These are phyloP conservation scores for Phaffia tasmanica DNA, from an alignment of 768 basidiomycete species.

Conservation along the genomic window DNA sequence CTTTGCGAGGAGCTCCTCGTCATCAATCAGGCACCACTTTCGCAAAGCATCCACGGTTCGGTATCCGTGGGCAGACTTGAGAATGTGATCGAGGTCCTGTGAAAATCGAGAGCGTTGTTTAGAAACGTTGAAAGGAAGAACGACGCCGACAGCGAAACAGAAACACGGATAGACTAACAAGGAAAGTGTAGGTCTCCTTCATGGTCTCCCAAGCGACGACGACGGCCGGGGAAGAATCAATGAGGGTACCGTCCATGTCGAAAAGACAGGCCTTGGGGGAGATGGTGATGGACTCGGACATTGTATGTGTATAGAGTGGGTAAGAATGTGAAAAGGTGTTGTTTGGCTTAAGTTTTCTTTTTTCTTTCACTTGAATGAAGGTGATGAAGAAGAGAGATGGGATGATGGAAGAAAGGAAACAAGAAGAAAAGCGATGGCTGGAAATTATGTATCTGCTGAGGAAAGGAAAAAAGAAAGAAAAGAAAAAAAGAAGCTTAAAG, in stretches of 20 bases:
- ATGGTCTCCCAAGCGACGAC: constrained; percentile 23
- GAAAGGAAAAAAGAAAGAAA: background rate
- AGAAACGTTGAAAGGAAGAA: constrained; percentile 16
- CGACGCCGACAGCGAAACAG: background rate
- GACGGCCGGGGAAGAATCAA: constrained; percentile 26
- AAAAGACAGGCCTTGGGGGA: constrained; percentile 3
- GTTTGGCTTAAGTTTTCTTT: no score
- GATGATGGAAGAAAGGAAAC: no score
- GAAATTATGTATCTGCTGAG: no score
- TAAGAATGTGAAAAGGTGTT: no score
- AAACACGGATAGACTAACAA: background rate
- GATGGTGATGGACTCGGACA: constrained; percentile 1
- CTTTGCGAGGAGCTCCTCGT: constrained; percentile 18
- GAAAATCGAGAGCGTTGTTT: no score
- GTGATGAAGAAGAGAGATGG: background rate
- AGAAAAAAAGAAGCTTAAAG: background rate
- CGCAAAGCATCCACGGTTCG: constrained; percentile 15
- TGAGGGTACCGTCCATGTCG: constrained; percentile 27
- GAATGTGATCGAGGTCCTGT: constrained; percentile 26
- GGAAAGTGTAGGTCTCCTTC: background rate
- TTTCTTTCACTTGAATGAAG: background rate
- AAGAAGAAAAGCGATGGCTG: no score
- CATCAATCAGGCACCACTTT: constrained; percentile 31
- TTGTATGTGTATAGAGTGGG: no score
- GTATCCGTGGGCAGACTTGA: constrained; percentile 26